A percentile compares a stretch with the other conserved stretches of the same genome.
These are phyloP conservation scores for Pyrenophora graminea DNA, from an alignment of 2,329 filamentous ascomycete genomes.

Conservation along the genomic window DNA sequence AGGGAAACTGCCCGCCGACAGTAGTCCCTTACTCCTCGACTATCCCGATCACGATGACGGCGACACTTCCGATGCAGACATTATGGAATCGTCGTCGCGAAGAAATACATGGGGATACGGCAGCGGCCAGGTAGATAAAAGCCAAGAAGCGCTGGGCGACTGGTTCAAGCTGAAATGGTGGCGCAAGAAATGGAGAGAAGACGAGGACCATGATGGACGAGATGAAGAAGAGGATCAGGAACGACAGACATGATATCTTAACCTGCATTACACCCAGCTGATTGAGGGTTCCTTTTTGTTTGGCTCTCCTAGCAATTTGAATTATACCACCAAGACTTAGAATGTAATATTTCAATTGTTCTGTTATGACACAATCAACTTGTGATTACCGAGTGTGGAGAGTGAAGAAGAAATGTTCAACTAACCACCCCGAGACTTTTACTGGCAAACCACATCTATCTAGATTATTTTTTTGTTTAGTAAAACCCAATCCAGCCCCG, in stretches of 20 bases:
- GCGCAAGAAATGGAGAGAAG: constrained; percentile 42
- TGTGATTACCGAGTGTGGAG: too few species aligned
- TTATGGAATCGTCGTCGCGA: constrained; percentile 18
- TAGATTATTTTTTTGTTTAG: too few species aligned
- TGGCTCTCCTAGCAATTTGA: constrained; percentile 8
- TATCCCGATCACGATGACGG: constrained; percentile 39
- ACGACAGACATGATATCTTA: constrained; percentile 18
- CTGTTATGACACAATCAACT: too few species aligned
- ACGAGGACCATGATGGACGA: constrained; percentile 17
- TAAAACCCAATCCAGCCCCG: too few species aligned
- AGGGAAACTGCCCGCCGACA: constrained; percentile 34
- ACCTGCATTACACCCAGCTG: not conserved
- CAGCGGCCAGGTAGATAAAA: constrained; percentile 22
- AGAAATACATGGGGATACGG: constrained; percentile 35
- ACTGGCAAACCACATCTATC: too few species aligned
- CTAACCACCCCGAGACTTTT: too few species aligned
- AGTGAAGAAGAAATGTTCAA: too few species aligned
- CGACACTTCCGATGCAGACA: constrained; percentile 36
- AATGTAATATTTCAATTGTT: not conserved
- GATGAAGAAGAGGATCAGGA: constrained; percentile 11
- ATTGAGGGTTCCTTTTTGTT: not conserved
- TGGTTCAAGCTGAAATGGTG: constrained; percentile 48
- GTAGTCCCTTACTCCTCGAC: constrained; percentile 25
- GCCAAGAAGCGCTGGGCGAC: constrained; percentile 36
- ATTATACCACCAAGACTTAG: constrained; percentile 1